Evolutionary conservation across 371 early-diverging fungal genomes (phyloP).

Genomic region (Mortierella sp.): DNA sequence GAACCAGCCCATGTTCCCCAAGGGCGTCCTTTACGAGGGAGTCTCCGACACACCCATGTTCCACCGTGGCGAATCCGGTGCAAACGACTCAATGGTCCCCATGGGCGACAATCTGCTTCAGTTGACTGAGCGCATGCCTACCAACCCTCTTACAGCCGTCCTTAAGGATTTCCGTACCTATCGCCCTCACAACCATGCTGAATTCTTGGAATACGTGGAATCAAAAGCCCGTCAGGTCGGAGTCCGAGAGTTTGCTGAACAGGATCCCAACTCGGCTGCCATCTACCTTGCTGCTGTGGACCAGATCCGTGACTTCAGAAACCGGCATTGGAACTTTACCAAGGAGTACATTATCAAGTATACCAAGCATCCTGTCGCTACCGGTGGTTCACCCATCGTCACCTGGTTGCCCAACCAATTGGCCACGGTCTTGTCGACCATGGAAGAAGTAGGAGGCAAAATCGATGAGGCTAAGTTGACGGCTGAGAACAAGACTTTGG

Average conservation of each 20-base stretch:
- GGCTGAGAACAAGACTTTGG: conserved; percentile 60
- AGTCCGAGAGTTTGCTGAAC: conserved; percentile 60
- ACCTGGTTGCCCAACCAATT: conserved; percentile 84
- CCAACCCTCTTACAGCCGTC: conserved; percentile 83
- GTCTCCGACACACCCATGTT: conserved; percentile 67
- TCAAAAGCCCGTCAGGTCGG: conserved; percentile 56
- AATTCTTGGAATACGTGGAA: conserved; percentile 78
- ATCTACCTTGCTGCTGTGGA: conserved; percentile 82
- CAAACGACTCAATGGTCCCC: conserved; percentile 90
- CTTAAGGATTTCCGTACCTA: conserved; percentile 82
- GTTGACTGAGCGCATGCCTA: conserved; percentile 82
- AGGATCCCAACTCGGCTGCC: conserved; percentile 68
- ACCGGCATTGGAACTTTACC: conserved; percentile 90
- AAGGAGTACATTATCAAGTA: conserved; percentile 88
- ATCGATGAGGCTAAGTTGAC: conserved; percentile 58
- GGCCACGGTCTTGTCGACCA: conserved; percentile 65
- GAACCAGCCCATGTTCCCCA: conserved; percentile 90
- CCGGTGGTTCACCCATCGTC: conserved; percentile 61
- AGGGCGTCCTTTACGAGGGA: conserved; percentile 87
- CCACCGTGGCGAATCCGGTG: conserved; percentile 88
- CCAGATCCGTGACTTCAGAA: conserved; percentile 86
- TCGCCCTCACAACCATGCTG: conserved; percentile 81
- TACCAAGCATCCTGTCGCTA: conserved; percentile 77
- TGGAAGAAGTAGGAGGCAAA: conserved; percentile 60
- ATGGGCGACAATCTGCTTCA: conserved; percentile 85